phyloP scores from a whole-genome alignment of 805 yeast species.

The Nakazawaea populi region DNA sequence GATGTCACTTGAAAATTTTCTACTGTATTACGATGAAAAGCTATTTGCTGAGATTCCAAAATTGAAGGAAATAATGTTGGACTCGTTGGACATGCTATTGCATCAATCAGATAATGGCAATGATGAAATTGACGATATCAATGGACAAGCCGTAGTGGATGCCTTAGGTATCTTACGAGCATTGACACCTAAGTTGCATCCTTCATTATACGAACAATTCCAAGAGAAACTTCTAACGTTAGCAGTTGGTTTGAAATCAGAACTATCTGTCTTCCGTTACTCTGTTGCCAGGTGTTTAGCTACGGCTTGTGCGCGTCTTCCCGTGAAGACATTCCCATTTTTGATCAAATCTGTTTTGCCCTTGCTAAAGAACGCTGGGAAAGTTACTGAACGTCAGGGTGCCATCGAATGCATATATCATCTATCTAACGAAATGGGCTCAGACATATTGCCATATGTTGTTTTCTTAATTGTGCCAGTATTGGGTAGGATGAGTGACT shows the following conservation, averaged over 20 bases:
- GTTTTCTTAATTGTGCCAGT: slow-evolving; percentile 95
- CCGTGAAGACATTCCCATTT: slow-evolving; percentile 68
- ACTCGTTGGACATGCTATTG: slow-evolving; percentile 41
- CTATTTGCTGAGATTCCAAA: slow-evolving; percentile 63
- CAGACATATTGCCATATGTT: slow-evolving; percentile 86
- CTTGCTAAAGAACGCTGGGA: slow-evolving; percentile 69
- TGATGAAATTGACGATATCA: slow-evolving; percentile 32
- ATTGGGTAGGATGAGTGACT: slow-evolving; percentile 95
- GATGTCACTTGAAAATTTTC: slow-evolving; percentile 55
- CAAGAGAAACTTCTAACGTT: slow-evolving; percentile 47
- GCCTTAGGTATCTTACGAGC: slow-evolving; percentile 78
- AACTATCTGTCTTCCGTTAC: slow-evolving; percentile 79
- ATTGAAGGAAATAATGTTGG: slow-evolving; percentile 57
- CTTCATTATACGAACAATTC: slow-evolving; percentile 42
- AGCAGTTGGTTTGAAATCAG: slow-evolving; percentile 51
- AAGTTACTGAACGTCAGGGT: slow-evolving; percentile 77
- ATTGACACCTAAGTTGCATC: slow-evolving; percentile 55
- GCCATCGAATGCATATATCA: slow-evolving; percentile 90
- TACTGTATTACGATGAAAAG: slow-evolving; percentile 43
- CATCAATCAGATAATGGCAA: slow-evolving; percentile 18
- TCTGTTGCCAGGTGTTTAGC: slow-evolving; percentile 89
- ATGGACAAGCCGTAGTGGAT: slow-evolving; percentile 82
- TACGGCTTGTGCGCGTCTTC: slow-evolving; percentile 61
- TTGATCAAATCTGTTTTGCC: slow-evolving; percentile 78
- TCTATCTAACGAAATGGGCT: slow-evolving; percentile 77